Percentiles rank a stretch among this genome's conserved stretches.
Conservation (phyloP, 306 rosid species). For the Sicyos edulis region DNA sequence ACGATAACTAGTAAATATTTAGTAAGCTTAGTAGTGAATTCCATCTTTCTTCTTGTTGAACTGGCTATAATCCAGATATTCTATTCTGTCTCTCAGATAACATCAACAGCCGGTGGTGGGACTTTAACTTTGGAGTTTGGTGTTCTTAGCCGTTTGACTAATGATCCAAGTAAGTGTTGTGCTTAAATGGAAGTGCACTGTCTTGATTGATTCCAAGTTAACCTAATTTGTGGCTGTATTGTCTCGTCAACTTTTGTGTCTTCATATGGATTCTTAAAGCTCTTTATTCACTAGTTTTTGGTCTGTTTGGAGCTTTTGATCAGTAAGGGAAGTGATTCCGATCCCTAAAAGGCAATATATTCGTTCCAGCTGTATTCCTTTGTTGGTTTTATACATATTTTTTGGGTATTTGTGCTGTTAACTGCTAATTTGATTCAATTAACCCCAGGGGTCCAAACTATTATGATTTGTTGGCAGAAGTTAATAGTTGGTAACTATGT, state of each 20-base stretch:
- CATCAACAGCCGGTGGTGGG: conserved; percentile 99
- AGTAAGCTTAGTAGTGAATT: neutral
- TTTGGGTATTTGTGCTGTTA: neutral
- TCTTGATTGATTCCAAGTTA: neutral
- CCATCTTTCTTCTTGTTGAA: neutral
- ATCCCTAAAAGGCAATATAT: neutral
- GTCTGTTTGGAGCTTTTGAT: neutral
- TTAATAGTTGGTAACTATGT: neutral
- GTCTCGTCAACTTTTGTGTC: neutral
- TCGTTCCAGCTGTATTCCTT: neutral
- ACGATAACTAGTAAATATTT: neutral
- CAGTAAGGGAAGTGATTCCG: neutral
- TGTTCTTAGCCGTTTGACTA: conserved; percentile 81
- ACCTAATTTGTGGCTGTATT: conserved; percentile 2
- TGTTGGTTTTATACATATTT: neutral
- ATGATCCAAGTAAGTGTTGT: conserved; percentile 70
- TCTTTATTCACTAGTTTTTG: neutral
- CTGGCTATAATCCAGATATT: conserved; percentile 17
- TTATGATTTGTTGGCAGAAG: neutral
- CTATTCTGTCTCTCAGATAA: conserved; percentile 48
- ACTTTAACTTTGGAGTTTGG: conserved; percentile 97
- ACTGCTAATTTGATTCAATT: neutral
- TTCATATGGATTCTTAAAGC: neutral
- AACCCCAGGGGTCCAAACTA: neutral
- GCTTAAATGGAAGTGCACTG: conserved; percentile 15